phyloP scores from a whole-genome alignment of 208 protist genomes.

The Entamoeba dispar region DNA sequence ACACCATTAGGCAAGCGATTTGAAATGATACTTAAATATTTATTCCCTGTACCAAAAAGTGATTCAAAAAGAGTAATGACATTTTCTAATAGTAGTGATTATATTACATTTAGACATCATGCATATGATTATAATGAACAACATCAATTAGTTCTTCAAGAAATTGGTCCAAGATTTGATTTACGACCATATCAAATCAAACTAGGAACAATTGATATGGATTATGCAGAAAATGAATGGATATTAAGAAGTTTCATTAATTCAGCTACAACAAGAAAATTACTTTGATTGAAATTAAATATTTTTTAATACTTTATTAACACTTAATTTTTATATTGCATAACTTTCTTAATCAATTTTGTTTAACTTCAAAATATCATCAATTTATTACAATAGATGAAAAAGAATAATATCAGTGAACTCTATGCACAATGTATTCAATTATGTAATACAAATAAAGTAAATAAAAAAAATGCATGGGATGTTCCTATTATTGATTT shows the following conservation, averaged over 20 bases:
- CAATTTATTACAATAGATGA: not conserved
- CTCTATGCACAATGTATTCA: not conserved
- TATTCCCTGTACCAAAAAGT: constrained; percentile 86
- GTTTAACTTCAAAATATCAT: too few relatives aligned
- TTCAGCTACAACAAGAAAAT: constrained; percentile 55
- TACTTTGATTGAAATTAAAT: not conserved
- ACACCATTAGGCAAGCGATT: constrained; percentile 73
- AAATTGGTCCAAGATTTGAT: constrained; percentile 92
- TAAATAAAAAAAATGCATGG: not conserved
- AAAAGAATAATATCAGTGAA: not conserved
- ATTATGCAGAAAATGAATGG: constrained; percentile 87
- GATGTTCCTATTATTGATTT: not conserved
- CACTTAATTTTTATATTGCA: too few relatives aligned
- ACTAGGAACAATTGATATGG: constrained; percentile 55
- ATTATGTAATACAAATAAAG: not conserved
- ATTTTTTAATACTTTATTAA: too few relatives aligned
- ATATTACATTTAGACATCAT: constrained; percentile 88
- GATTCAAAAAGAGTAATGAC: constrained; percentile 76
- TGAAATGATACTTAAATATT: constrained; percentile 64
- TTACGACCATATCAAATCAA: constrained; percentile 77
- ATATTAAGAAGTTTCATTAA: constrained; percentile 89
- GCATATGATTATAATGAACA: constrained; percentile 52
- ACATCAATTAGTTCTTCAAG: constrained; percentile 64
- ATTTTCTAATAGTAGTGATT: constrained; percentile 89
- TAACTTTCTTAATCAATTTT: too few relatives aligned